phyloP scores from a whole-genome alignment of 306 rosid genomes.

The Vicia villosa region DNA sequence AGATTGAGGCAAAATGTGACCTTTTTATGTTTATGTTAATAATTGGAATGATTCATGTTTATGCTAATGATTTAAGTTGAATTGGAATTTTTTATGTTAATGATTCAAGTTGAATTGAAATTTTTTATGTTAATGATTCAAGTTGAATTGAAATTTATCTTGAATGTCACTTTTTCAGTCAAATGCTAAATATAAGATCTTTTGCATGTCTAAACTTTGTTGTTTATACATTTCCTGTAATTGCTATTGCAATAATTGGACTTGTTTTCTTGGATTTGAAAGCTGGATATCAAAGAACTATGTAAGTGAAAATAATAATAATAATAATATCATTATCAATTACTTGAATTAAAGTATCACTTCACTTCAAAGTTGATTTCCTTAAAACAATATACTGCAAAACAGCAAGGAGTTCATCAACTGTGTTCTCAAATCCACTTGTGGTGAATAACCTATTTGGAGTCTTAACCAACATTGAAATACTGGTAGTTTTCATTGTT shows the following conservation, averaged over 20 bases:
- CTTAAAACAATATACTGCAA: slow-evolving; percentile 43
- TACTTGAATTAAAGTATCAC: neutral
- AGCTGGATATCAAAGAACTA: slow-evolving; percentile 50
- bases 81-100: no score
- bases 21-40: no score
- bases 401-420: slow-evolving; percentile 39
- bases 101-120: no score
- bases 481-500: slow-evolving; percentile 57
- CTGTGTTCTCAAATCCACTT: slow-evolving; percentile 59
- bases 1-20: no score
- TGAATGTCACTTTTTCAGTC: no score
- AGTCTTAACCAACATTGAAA: slow-evolving; percentile 66
- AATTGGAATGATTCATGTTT: no score
- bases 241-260: slow-evolving; percentile 70
- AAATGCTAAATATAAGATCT: slow-evolving; percentile 12
- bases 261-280: slow-evolving; percentile 63
- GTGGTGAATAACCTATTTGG: slow-evolving; percentile 69
- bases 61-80: no score
- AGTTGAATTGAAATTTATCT: no score
- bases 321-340: slow-evolving; percentile 8
- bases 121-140: no score
- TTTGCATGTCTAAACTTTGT: slow-evolving; percentile 71
- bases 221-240: slow-evolving; percentile 68
- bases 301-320: slow-evolving; percentile 56
- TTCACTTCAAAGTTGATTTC: slow-evolving; percentile 24